phyloP scores from a whole-genome alignment of 305 asterid species.

The Fraxinus ornus region DNA sequence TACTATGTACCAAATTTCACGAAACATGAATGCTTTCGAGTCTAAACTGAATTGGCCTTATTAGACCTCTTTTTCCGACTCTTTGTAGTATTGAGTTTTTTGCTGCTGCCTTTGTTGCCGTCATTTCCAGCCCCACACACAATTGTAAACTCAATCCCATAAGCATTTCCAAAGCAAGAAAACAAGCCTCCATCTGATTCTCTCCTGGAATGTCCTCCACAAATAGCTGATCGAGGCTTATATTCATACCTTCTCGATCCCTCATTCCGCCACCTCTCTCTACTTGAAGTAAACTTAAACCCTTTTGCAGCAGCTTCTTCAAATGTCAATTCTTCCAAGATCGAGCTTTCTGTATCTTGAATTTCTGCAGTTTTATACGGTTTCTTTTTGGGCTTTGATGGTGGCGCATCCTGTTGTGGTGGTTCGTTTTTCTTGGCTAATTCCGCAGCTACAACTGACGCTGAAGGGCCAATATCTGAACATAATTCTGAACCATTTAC shows the following conservation, averaged over 20 bases:
- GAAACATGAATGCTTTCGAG: neutral
- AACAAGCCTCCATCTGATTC: slow-evolving; percentile 41
- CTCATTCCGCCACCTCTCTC: slow-evolving; percentile 39
- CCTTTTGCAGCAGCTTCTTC: slow-evolving; percentile 71
- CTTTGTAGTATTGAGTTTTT: neutral
- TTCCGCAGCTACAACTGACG: slow-evolving; percentile 76
- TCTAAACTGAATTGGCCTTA: slow-evolving; percentile 7
- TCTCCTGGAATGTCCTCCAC: slow-evolving; percentile 30
- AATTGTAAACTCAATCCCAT: slow-evolving; percentile 45
- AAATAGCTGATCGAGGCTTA: slow-evolving; percentile 11
- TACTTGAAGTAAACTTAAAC: slow-evolving; percentile 29
- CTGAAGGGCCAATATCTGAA: slow-evolving; percentile 83
- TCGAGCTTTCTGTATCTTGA: slow-evolving; percentile 48
- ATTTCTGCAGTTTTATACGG: neutral
- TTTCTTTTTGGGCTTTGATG: neutral
- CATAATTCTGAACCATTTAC: slow-evolving; percentile 57
- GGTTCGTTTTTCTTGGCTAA: slow-evolving; percentile 38
- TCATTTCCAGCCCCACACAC: slow-evolving; percentile 43
- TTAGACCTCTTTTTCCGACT: neutral
- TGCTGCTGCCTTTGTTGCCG: slow-evolving; percentile 6
- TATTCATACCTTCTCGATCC: neutral
- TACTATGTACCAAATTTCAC: neutral
- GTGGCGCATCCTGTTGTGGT: neutral
- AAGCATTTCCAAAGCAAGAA: slow-evolving; percentile 54
- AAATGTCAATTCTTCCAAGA: slow-evolving; percentile 54